Percentiles rank a stretch among this genome's conserved stretches.
These are phyloP conservation scores for Chaetomidium leptoderma DNA, from an alignment of 495 filamentous ascomycete species.

Conservation along the genomic window DNA sequence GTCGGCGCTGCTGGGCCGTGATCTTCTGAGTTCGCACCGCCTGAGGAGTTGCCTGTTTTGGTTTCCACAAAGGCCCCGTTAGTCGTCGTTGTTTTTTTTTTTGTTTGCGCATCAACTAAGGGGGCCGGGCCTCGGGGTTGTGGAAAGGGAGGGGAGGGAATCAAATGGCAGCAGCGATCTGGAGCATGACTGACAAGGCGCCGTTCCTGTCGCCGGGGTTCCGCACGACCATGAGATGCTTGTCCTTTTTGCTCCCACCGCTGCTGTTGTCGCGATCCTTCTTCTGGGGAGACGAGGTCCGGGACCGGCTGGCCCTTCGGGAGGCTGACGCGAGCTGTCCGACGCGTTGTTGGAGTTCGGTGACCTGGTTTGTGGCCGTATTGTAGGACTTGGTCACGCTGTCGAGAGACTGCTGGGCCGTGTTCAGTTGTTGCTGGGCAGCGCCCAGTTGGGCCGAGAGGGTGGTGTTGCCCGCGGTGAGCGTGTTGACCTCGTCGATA, in stretches of 20 bases:
- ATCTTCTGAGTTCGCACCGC: slow-evolving; percentile 5
- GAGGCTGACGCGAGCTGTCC: slow-evolving; percentile 22
- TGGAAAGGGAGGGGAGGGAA: neutral
- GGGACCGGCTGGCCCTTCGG: slow-evolving; percentile 25
- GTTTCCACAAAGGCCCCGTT: slow-evolving; percentile 8
- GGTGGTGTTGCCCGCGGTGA: slow-evolving; percentile 27
- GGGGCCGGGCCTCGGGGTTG: neutral
- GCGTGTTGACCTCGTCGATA: slow-evolving; percentile 25
- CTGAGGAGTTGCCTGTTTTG: slow-evolving; percentile 7
- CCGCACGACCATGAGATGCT: slow-evolving; percentile 34
- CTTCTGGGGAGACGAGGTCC: slow-evolving; percentile 31
- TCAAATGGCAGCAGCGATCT: slow-evolving; percentile 31
- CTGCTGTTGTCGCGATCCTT: slow-evolving; percentile 27
- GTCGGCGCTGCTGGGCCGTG: neutral
- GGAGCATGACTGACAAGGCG: slow-evolving; percentile 36
- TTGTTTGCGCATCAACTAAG: neutral
- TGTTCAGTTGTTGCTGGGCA: slow-evolving; percentile 24
- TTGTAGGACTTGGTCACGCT: slow-evolving; percentile 25
- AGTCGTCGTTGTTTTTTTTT: neutral
- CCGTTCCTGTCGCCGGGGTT: slow-evolving; percentile 33
- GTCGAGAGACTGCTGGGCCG: slow-evolving; percentile 20
- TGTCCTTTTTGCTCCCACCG: slow-evolving; percentile 28
- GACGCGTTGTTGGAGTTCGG: slow-evolving; percentile 24
- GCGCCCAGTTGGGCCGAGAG: slow-evolving; percentile 29
- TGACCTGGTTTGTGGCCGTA: slow-evolving; percentile 19